Conservation (phyloP, 2,329 filamentous ascomycete species). For the Dryadomyces sulphureus region DNA sequence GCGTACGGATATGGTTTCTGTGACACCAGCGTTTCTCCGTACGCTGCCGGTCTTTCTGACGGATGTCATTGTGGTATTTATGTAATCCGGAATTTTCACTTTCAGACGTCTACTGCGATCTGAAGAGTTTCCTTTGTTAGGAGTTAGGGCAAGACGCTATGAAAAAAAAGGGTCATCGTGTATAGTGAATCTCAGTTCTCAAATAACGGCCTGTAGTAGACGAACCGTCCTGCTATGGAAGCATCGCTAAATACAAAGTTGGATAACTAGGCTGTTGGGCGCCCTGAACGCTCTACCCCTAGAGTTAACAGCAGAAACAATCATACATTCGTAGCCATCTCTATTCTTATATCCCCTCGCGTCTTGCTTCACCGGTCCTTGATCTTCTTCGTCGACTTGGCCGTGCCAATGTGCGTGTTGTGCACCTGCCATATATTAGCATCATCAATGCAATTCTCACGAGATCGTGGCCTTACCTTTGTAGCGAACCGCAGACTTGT, state of each 20-base stretch:
- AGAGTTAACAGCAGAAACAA: background rate
- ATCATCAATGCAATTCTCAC: background rate
- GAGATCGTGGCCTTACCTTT: conserved; percentile 44
- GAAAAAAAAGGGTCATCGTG: too few relatives aligned
- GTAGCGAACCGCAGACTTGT: conserved; percentile 93
- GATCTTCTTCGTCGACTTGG: conserved; percentile 57
- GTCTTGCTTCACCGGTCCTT: conserved; percentile 2
- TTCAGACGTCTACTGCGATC: too few relatives aligned
- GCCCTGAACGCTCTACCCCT: background rate
- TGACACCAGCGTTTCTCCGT: too few relatives aligned
- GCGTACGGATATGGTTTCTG: too few relatives aligned
- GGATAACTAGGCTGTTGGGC: background rate
- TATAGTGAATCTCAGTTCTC: too few relatives aligned
- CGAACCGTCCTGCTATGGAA: background rate
- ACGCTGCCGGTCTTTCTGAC: too few relatives aligned
- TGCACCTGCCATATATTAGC: conserved; percentile 38
- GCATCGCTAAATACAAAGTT: background rate
- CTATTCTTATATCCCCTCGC: background rate
- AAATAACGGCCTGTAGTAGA: too few relatives aligned
- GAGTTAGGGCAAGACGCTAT: too few relatives aligned
- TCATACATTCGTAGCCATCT: background rate
- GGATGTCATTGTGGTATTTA: too few relatives aligned
- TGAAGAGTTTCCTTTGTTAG: too few relatives aligned
- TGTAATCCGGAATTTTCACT: too few relatives aligned
- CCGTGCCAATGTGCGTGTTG: conserved; percentile 85